Evolutionary conservation across 2,329 filamentous ascomycete genomes (phyloP).

Genomic region (Apiospora aurea): DNA sequence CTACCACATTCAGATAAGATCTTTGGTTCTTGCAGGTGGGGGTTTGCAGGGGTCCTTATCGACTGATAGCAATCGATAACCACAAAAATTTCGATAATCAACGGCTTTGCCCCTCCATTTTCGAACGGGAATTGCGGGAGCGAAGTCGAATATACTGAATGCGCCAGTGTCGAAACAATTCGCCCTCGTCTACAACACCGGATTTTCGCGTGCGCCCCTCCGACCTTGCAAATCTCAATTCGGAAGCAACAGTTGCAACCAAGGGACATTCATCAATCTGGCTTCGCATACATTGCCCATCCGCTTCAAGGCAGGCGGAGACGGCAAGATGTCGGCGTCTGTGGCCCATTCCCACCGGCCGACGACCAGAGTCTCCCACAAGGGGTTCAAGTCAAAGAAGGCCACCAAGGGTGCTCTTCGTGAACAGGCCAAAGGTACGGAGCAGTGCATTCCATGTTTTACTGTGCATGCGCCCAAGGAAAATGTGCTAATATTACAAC

Average conservation of each 20-base stretch:
- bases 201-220: constrained; percentile 1
- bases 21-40: neutral
- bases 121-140: constrained; percentile 18
- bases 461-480: too few species aligned
- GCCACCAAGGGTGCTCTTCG: constrained; percentile 87
- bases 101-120: constrained; percentile 21
- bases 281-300: constrained; percentile 72
- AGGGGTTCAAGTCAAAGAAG: constrained; percentile 92
- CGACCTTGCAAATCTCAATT: neutral
- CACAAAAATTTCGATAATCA: constrained; percentile 23
- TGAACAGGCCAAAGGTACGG: constrained; percentile 80
- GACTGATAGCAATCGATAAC: constrained; percentile 25
- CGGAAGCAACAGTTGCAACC: neutral
- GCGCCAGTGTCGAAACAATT: neutral
- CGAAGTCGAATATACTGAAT: constrained; percentile 15
- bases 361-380: constrained; percentile 88
- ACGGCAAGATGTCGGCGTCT: constrained; percentile 76
- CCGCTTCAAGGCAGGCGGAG: constrained; percentile 84
- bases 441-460: neutral
- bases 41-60: constrained; percentile 18
- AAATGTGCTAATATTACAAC: neutral
- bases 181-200: neutral
- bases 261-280: constrained; percentile 53
- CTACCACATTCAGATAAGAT: too few species aligned
- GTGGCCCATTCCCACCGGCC: constrained; percentile 85